A percentile compares a stretch with the other conserved stretches of the same genome.
phyloP scores from a whole-genome alignment of 2,329 filamentous ascomycete genomes.

The Colletotrichum sp. region DNA sequence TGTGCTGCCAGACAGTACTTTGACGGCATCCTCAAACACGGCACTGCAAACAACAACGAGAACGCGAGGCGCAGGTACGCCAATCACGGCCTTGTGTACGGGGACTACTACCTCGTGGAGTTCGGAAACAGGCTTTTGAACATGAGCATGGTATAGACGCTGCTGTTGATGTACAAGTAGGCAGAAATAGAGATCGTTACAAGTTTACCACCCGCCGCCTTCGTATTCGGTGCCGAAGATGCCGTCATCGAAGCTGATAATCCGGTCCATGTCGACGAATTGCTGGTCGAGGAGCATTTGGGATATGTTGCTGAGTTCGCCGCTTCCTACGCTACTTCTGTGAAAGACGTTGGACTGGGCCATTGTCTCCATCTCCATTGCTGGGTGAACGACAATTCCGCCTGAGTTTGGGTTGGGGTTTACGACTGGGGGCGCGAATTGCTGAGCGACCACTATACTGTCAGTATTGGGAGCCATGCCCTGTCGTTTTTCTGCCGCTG shows the following conservation, averaged over 20 bases:
- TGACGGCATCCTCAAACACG: constrained; percentile 35
- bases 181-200: not conserved
- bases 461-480: not conserved
- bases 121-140: constrained; percentile 52
- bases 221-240: constrained; percentile 24
- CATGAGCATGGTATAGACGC: constrained; percentile 29
- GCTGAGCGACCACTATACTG: not conserved
- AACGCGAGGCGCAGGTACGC: constrained; percentile 30
- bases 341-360: not conserved
- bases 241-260: constrained; percentile 27
- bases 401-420: not conserved
- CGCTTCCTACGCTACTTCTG: not conserved
- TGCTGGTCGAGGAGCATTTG: constrained; percentile 23
- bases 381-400: not conserved
- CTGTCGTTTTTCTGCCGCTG: not conserved
- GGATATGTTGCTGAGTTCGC: constrained; percentile 27
- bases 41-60: constrained; percentile 39
- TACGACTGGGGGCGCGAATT: rapidly evolving
- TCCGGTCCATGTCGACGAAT: constrained; percentile 25
- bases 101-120: constrained; percentile 53
- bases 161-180: not conserved
- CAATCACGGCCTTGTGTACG: constrained; percentile 51
- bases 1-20: constrained; percentile 21
- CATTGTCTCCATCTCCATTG: not conserved
- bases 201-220: constrained; percentile 7